Percentiles rank a stretch among this genome's conserved stretches.
Conservation (phyloP, 179 eudicot genomes). For the Carnegiea gigantea region DNA sequence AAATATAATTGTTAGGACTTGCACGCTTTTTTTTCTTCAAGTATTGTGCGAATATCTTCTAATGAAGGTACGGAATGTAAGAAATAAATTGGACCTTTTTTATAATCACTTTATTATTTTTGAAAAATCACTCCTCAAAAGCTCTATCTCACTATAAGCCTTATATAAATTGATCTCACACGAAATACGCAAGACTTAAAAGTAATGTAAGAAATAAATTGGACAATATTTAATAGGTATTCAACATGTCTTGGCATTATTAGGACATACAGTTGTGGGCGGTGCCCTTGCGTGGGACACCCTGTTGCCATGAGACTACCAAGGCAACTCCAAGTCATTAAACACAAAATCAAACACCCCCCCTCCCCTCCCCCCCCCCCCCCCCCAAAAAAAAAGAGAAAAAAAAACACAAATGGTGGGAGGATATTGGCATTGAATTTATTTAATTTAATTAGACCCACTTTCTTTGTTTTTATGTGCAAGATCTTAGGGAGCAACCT, state of each 20-base stretch:
- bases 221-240: conserved; percentile 15
- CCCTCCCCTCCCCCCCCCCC: too few species aligned
- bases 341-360: neutral
- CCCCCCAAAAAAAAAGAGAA: neutral
- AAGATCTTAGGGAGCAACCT: conserved; percentile 28
- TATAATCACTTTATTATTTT: too few species aligned
- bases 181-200: too few species aligned
- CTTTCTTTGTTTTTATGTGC: conserved; percentile 23
- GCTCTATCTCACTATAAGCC: too few species aligned
- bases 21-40: too few species aligned
- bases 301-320: conserved; percentile 20
- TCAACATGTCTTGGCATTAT: conserved; percentile 30
- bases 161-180: too few species aligned
- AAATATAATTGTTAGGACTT: too few species aligned
- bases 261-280: conserved; percentile 35
- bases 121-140: too few species aligned
- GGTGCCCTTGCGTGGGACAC: conserved; percentile 38
- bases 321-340: conserved; percentile 20
- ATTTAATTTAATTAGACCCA: conserved; percentile 9
- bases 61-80: too few species aligned
- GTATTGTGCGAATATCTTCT: too few species aligned
- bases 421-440: conserved; percentile 4
- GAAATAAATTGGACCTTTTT: too few species aligned
- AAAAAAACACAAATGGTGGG: conserved; percentile 7
- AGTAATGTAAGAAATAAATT: conserved; percentile 20